Conservation (phyloP, 1,284 basidiomycete genomes). For the Trichosporon sp. region DNA sequence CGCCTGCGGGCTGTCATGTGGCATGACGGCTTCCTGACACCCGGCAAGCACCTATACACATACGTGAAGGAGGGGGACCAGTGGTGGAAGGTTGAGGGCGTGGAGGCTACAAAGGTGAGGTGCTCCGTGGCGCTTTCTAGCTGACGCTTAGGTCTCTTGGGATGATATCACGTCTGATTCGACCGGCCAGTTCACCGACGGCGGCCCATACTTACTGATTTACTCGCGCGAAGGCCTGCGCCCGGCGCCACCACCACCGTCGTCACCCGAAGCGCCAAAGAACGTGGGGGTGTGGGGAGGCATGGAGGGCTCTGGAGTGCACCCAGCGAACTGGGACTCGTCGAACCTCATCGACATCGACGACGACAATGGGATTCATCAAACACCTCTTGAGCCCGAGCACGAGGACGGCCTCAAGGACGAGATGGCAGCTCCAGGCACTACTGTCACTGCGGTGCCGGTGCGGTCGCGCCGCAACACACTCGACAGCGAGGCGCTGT, state of each 20-base stretch:
- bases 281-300: background rate
- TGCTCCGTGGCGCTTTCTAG: background rate
- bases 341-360: background rate
- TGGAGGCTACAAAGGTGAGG: slow-evolving; percentile 28
- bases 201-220: slow-evolving; percentile 37
- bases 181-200: slow-evolving; percentile 41
- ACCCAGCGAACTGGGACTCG: background rate
- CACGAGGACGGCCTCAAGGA: background rate
- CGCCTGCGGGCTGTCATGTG: slow-evolving; percentile 31
- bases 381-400: background rate
- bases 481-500: background rate
- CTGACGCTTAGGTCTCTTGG: slow-evolving; percentile 27
- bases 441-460: background rate
- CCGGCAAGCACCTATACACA: slow-evolving; percentile 32
- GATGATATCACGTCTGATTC: slow-evolving; percentile 27
- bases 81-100: slow-evolving; percentile 41
- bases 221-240: slow-evolving; percentile 28
- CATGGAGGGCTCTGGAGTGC: background rate
- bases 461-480: background rate
- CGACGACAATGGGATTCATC: background rate
- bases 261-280: background rate
- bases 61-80: slow-evolving; percentile 29
- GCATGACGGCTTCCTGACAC: slow-evolving; percentile 37
- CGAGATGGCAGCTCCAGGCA: background rate
- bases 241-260: background rate